A percentile compares a stretch with the other conserved stretches of the same genome.
Evolutionary conservation across 331 rosid genomes (phyloP).

Genomic region (Dryas integrifolia): DNA sequence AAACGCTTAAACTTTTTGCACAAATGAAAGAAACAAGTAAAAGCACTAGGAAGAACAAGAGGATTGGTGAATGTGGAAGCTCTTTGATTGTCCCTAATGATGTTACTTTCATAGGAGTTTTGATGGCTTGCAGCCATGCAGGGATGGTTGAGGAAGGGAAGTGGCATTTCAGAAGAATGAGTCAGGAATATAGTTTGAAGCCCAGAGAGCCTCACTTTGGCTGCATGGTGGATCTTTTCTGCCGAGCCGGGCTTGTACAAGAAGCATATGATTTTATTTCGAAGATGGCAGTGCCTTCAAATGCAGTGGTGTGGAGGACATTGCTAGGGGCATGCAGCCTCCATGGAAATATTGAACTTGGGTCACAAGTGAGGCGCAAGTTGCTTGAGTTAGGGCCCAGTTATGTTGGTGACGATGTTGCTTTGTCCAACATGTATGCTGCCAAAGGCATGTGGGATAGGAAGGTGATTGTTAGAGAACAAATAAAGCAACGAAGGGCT

Average conservation of each 20-base stretch:
- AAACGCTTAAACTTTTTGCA: slow-evolving; percentile 52
- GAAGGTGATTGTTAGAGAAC: slow-evolving; percentile 45
- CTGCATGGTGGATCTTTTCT: slow-evolving; percentile 66
- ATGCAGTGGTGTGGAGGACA: slow-evolving; percentile 62
- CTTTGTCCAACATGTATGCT: slow-evolving; percentile 59
- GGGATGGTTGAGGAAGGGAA: slow-evolving; percentile 66
- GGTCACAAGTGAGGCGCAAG: slow-evolving; percentile 30
- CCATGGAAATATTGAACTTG: slow-evolving; percentile 47
- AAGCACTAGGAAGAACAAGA: slow-evolving; percentile 12
- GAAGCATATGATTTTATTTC: slow-evolving; percentile 50
- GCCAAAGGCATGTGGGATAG: slow-evolving; percentile 57
- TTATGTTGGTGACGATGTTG: slow-evolving; percentile 52
- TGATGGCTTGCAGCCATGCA: slow-evolving; percentile 73
- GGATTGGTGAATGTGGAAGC: slow-evolving; percentile 5
- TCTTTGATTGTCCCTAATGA: slow-evolving; percentile 40
- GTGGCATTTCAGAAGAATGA: slow-evolving; percentile 53
- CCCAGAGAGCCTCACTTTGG: slow-evolving; percentile 64
- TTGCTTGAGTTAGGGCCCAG: slow-evolving; percentile 49
- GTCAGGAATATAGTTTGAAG: slow-evolving; percentile 39
- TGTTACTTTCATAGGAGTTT: slow-evolving; percentile 61
- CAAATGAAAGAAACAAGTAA: slow-evolving; percentile 35
- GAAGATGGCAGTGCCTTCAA: slow-evolving; percentile 35
- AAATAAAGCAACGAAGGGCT: slow-evolving; percentile 37
- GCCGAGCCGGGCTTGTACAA: slow-evolving; percentile 48
- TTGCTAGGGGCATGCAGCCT: slow-evolving; percentile 55